Evolutionary conservation across 176 grass and related monocot species (phyloP), one percentile per base, ranked within the genome.

Genomic region (Oropetium thomaeum): DNA sequence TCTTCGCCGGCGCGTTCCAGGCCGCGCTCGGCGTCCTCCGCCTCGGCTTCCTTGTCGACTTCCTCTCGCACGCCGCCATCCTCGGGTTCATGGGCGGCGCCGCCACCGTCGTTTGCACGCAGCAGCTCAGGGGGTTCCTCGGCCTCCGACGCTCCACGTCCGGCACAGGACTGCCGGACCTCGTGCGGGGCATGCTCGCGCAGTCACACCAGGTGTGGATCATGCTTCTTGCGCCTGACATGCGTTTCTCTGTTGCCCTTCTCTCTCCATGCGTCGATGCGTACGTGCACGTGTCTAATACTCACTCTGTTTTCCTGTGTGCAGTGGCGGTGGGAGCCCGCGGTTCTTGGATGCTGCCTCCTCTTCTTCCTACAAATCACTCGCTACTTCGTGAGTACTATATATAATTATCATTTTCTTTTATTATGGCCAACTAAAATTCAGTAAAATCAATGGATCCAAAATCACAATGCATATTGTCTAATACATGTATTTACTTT

Each of bases 1-100:
- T 93, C 84, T 86, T 93, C 79, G 81, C 90, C 10, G 90, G 90
- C 13, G 79, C 66, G 20, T 81, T 93, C 74, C 82, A 86, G 81
- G 67, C 81, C 1, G 27, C 70, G 58, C 72, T 89, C 8, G 86
- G 86, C 31, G 44, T 93, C 16, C 79, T 76, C 48, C 73, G 90
- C 43, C 80, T 93, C 0, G 87, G 87, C 0, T 93, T 93, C 80
- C 22, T 93, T 39, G 45, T 93, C 29, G 90, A 93, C 59, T 87
- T 93, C 43, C 54, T 93, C 6, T 93, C 90, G 26, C 79, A 93
- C 19, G 66, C 87, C 6, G 75, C 90, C 14, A 80, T 93, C 70
- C 62, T 83, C 19, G 90, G 90, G 7, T 89, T 93, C 82, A 89
- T 87, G 90, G 86, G 39, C 22, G 90, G 90, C 48, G 80, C 76